Percentiles rank a stretch among this genome's conserved stretches.
Evolutionary conservation across 257 asterid species (phyloP).

Genomic region (Perilla frutescens): DNA sequence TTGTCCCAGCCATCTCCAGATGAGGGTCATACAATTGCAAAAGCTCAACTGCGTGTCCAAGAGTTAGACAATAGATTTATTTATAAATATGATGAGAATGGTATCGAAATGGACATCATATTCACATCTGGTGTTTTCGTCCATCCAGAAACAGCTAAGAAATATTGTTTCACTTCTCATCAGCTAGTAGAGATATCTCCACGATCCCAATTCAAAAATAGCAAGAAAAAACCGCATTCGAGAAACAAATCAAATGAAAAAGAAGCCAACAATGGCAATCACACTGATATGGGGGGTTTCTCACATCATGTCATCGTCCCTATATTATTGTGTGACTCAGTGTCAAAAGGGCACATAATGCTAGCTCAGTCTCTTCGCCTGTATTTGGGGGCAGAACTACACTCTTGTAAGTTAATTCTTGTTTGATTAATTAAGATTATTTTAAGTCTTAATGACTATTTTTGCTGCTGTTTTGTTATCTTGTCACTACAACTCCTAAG

Average conservation of each 20-base stretch:
- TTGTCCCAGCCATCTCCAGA: constrained; percentile 48
- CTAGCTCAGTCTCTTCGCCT: constrained; percentile 83
- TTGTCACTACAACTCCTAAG: constrained; percentile 4
- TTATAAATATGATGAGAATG: constrained; percentile 56
- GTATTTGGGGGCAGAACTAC: constrained; percentile 80
- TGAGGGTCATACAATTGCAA: constrained; percentile 42
- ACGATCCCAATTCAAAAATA: constrained; percentile 49
- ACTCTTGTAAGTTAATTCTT: constrained; percentile 75
- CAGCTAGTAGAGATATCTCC: constrained; percentile 71
- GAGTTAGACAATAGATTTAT: constrained; percentile 58
- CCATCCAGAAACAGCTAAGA: constrained; percentile 91
- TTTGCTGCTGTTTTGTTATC: constrained; percentile 11
- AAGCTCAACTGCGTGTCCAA: constrained; percentile 82
- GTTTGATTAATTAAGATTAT: constrained; percentile 19
- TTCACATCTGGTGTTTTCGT: constrained; percentile 74
- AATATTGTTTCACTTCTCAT: constrained; percentile 59
- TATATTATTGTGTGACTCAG: constrained; percentile 70
- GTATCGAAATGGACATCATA: constrained; percentile 61
- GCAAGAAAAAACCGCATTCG: constrained; percentile 51
- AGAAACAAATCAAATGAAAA: constrained; percentile 54
- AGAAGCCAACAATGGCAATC: constrained; percentile 53
- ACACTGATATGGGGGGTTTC: constrained; percentile 42
- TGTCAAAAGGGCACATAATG: constrained; percentile 92
- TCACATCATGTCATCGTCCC: constrained; percentile 49
- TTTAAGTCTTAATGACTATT: background rate